phyloP scores from a whole-genome alignment of 441 rosid species.

The Gossypium trilobum region DNA sequence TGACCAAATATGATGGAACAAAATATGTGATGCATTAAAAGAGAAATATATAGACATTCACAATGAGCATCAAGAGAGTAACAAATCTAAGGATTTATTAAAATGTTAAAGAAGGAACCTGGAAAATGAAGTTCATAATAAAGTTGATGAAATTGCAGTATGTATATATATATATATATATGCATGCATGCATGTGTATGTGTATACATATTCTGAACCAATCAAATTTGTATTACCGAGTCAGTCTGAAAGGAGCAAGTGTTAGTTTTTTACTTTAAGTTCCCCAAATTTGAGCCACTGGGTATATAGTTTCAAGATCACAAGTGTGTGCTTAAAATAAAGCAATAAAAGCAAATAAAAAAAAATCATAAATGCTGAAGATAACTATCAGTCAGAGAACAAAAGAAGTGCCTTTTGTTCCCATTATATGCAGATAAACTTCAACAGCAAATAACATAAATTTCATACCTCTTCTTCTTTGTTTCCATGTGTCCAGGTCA shows the following conservation, averaged over 20 bases:
- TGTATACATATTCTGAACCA: neutral
- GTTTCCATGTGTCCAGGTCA: conserved; percentile 82
- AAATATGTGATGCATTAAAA: neutral
- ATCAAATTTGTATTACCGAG: neutral
- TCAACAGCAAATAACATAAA: neutral
- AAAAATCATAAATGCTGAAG: neutral
- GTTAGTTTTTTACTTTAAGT: neutral
- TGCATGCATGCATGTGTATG: neutral
- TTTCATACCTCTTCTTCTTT: conserved; percentile 76
- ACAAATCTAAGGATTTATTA: neutral
- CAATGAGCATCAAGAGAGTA: neutral
- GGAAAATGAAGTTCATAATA: neutral
- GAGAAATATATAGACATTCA: neutral
- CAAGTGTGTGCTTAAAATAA: neutral
- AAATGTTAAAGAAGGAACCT: neutral
- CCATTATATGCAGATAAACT: neutral
- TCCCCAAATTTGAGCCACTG: neutral
- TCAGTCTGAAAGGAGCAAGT: neutral
- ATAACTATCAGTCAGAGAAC: neutral
- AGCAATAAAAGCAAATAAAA: neutral
- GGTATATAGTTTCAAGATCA: neutral
- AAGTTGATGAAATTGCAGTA: neutral
- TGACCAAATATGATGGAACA: neutral
- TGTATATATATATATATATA: neutral
- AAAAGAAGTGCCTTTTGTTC: neutral